Base-by-base conservation (phyloP, 495 filamentous ascomycete species). In the Beverwykella pulmonaria region DNA sequence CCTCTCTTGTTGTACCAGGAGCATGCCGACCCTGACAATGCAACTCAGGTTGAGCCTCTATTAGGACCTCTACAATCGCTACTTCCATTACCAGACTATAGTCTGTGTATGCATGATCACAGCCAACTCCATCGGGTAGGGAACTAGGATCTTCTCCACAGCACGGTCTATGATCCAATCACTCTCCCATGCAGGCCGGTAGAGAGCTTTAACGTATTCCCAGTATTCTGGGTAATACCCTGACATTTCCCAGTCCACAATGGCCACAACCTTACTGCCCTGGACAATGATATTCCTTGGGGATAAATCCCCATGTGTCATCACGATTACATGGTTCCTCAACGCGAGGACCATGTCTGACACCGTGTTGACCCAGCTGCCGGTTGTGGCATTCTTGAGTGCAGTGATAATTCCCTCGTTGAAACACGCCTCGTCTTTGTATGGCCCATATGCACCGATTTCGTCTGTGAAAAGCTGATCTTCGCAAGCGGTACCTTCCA, bases 241-340 rank as follows among this genome's bases (percentile, higher is more conserved):
- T 30, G 70, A 67, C 59, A 73, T 61, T 54, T 77, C 78, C 78
- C 76, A 80, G 59, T 75, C 76, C 56, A 79, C 29, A 25, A 65
- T 55, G 57, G 70, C 61, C 52, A 81, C 68, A 32, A 67, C 63
- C 36, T 76, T 61, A 68, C 77, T 76, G 10, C 72, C 77, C 26
- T 72, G 72, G 19, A 67, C 73, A 39, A 81, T 71, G 54, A 81
- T 78, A 50, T 81, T 81, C 15, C 79, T 72, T 46, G 78, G 80
- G 68, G 75, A 79, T 0, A 80, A 72, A 57, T 81, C 78, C 27
- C 75, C 75, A 69, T 80, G 79, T 22, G 79, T 80, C 60, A 80
- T 79, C 25, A 65, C 62, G 34, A 59, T 61, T 32, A 26, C 41
- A 49, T 67, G 57, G 32, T 30, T 30, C 29, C 25, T 50, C 26